Evolutionary conservation across 2,329 filamentous ascomycete species (phyloP).

Genomic region (Monosporascus sp.): DNA sequence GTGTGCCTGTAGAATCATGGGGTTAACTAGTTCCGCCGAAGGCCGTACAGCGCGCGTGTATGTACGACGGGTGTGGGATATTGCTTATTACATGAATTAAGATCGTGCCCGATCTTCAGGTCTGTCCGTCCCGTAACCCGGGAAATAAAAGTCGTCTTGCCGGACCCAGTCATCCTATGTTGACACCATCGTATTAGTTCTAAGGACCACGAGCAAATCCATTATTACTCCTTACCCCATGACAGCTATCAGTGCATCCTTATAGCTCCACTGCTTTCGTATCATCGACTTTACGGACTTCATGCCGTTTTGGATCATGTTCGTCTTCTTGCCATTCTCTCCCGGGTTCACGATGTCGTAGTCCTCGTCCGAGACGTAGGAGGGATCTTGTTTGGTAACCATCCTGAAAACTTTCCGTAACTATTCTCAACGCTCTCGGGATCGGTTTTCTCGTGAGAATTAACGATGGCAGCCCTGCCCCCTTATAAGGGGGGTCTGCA

Average conservation of each 20-base stretch:
- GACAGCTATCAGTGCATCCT: neutral
- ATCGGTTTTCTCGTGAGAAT: neutral
- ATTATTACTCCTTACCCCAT: neutral
- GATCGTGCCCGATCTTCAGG: slow-evolving; percentile 27
- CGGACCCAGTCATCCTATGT: slow-evolving; percentile 29
- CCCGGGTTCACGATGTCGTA: neutral
- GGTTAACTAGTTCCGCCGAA: too few relatives aligned
- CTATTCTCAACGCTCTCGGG: neutral
- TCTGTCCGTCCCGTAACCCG: slow-evolving; percentile 27
- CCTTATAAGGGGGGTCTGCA: neutral
- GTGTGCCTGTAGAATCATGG: slow-evolving; percentile 18
- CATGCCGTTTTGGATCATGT: neutral
- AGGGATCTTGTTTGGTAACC: neutral
- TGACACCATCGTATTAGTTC: neutral
- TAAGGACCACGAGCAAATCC: neutral
- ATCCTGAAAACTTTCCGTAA: neutral
- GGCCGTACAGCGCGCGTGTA: too few relatives aligned
- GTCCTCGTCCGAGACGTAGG: neutral
- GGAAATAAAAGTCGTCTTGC: slow-evolving; percentile 33
- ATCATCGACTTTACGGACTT: neutral
- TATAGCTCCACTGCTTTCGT: neutral
- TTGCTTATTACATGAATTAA: slow-evolving; percentile 25
- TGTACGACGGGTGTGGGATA: neutral
- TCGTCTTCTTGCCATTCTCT: neutral
- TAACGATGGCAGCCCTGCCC: neutral